Conservation (phyloP, 2,329 filamentous ascomycete genomes). For the Penicillium sclerotigenum region DNA sequence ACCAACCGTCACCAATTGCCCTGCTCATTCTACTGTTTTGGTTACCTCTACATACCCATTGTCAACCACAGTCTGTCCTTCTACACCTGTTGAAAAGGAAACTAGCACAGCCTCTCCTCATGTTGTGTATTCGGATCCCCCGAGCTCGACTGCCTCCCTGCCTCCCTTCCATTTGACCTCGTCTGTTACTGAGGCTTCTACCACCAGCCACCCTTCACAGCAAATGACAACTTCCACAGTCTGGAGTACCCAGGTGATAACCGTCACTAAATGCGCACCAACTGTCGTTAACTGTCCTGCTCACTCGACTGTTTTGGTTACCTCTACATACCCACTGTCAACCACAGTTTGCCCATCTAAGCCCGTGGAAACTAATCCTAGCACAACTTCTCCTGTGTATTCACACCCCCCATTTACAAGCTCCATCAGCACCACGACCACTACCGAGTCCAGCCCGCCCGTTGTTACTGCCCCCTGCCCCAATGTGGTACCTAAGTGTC, state of each 20-base stretch:
- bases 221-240: slow-evolving; percentile 28
- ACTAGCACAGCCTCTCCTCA: not conserved
- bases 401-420: not conserved
- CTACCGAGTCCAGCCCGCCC: slow-evolving; percentile 11
- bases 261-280: slow-evolving; percentile 38
- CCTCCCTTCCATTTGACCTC: not conserved
- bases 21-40: slow-evolving; percentile 46
- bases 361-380: not conserved
- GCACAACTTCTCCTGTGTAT: not conserved
- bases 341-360: slow-evolving; percentile 55
- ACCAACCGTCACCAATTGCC: slow-evolving; percentile 48
- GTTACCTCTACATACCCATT: slow-evolving; percentile 53
- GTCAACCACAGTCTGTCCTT: slow-evolving; percentile 57
- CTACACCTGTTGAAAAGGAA: not conserved
- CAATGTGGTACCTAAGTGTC: slow-evolving; percentile 72
- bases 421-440: not conserved
- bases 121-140: not conserved
- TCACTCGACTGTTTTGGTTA: slow-evolving; percentile 47
- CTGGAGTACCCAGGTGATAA: slow-evolving; percentile 30
- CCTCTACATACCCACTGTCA: slow-evolving; percentile 52
- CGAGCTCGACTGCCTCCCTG: not conserved
- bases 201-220: no score
- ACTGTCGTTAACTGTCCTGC: slow-evolving; percentile 49
- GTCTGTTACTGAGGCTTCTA: not conserved
- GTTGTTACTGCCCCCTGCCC: slow-evolving; percentile 50